These are phyloP conservation scores for Coriolopsis trogii DNA, from an alignment of 1,284 basidiomycete species.

Conservation along the genomic window DNA sequence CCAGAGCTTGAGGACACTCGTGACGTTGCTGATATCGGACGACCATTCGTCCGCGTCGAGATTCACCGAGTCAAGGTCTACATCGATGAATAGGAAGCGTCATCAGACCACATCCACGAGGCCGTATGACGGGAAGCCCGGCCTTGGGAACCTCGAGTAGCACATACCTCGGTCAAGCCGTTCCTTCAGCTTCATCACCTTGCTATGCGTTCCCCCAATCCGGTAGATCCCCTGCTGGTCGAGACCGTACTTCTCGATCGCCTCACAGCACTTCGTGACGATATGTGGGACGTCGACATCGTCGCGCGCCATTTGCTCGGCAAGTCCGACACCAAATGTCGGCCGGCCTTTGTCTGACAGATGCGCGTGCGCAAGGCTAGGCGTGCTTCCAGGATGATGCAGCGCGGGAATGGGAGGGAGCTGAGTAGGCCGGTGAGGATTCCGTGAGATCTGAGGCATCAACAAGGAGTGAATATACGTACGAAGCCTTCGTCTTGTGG, in stretches of 20 bases:
- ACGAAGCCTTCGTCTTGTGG: slow-evolving; percentile 88
- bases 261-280: slow-evolving; percentile 87
- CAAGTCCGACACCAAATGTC: slow-evolving; percentile 91
- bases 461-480: slow-evolving; percentile 36
- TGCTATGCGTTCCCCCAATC: slow-evolving; percentile 89
- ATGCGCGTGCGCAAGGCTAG: slow-evolving; percentile 36
- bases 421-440: slow-evolving; percentile 39
- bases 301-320: slow-evolving; percentile 91
- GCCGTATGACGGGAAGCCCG: neutral
- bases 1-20: slow-evolving; percentile 95
- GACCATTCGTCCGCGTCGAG: slow-evolving; percentile 89
- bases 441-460: slow-evolving; percentile 3
- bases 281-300: slow-evolving; percentile 88
- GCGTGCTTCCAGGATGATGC: slow-evolving; percentile 32
- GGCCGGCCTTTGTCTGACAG: slow-evolving; percentile 65
- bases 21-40: slow-evolving; percentile 94
- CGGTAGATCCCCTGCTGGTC: slow-evolving; percentile 91
- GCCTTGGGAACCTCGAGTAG: neutral
- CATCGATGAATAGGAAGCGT: slow-evolving; percentile 1
- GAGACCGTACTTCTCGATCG: slow-evolving; percentile 91
- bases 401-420: slow-evolving; percentile 54
- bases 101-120: neutral
- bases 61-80: slow-evolving; percentile 87
- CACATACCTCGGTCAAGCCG: slow-evolving; percentile 84
- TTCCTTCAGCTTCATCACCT: slow-evolving; percentile 84